Percentiles rank a stretch among this genome's conserved stretches.
Evolutionary conservation across 768 basidiomycete genomes (phyloP).

Genomic region (Boletales sp.): DNA sequence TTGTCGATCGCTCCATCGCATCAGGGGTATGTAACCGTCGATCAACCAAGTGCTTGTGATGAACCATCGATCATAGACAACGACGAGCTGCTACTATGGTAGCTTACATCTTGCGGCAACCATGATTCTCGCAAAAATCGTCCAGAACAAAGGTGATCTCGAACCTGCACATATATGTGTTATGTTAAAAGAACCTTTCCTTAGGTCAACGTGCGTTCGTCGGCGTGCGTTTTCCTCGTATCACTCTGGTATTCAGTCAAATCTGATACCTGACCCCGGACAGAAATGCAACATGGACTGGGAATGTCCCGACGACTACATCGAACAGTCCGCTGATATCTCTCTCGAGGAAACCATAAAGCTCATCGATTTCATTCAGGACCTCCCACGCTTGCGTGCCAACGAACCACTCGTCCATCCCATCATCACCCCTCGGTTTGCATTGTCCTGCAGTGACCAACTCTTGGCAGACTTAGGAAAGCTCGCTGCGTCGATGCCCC

Average conservation of each 20-base stretch:
- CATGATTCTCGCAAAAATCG: constrained; percentile 74
- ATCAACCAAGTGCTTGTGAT: background rate
- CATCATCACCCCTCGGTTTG: constrained; percentile 93
- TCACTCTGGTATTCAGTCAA: background rate
- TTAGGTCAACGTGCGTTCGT: constrained; percentile 81
- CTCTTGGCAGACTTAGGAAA: constrained; percentile 59
- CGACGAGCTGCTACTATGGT: constrained; percentile 91
- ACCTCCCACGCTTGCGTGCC: constrained; percentile 38
- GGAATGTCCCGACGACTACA: constrained; percentile 69
- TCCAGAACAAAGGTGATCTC: constrained; percentile 51
- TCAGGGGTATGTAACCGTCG: constrained; percentile 59
- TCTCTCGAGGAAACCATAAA: constrained; percentile 62
- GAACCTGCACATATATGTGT: background rate
- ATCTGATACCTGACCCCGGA: background rate
- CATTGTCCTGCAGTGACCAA: constrained; percentile 78
- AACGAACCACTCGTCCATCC: constrained; percentile 74
- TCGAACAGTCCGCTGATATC: constrained; percentile 54
- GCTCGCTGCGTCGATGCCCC: constrained; percentile 55
- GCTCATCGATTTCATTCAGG: constrained; percentile 67
- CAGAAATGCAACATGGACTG: constrained; percentile 41
- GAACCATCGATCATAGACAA: constrained; percentile 49
- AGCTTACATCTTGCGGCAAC: constrained; percentile 79
- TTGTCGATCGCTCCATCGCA: constrained; percentile 68
- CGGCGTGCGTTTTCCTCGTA: constrained; percentile 51
- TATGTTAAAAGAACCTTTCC: constrained; percentile 6